Evolutionary conservation across 1,139 yeast species (phyloP).

Genomic region (Protomyces arabidopsidicola): DNA sequence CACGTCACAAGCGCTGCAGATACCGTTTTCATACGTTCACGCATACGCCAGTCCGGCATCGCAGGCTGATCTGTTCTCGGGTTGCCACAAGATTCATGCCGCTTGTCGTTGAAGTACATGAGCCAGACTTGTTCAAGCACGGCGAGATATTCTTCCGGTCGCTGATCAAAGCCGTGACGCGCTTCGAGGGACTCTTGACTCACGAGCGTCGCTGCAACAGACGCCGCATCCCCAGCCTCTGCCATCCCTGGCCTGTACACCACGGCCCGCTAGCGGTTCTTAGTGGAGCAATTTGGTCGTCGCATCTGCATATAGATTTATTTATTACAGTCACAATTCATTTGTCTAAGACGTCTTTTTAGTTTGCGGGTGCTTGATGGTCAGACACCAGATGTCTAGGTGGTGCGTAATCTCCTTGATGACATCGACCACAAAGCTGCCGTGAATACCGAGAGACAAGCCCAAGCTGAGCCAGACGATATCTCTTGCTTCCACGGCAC

Average conservation of each 20-base stretch:
- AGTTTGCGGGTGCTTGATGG: constrained; percentile 34
- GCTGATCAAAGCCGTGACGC: constrained; percentile 74
- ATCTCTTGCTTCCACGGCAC: constrained; percentile 35
- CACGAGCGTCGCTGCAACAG: neutral
- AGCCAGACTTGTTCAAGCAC: constrained; percentile 63
- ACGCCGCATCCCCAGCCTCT: neutral
- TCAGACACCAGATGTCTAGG: constrained; percentile 43
- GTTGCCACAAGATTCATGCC: constrained; percentile 86
- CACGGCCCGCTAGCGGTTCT: no score
- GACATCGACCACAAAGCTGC: constrained; percentile 42
- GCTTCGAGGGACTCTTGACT: constrained; percentile 13
- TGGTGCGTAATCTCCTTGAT: constrained; percentile 41
- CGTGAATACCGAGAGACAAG: constrained; percentile 35
- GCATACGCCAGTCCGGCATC: constrained; percentile 79
- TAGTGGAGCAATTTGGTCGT: no score
- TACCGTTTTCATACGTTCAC: constrained; percentile 89
- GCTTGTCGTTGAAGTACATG: constrained; percentile 79
- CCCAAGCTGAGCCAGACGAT: constrained; percentile 39
- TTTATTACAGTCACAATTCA: neutral
- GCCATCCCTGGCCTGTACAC: neutral
- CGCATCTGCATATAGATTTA: no score
- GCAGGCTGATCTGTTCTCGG: constrained; percentile 50
- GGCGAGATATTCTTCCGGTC: constrained; percentile 61
- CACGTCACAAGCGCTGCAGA: constrained; percentile 89
- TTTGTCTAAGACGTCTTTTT: neutral